These are phyloP conservation scores for Podila horticola DNA, from an alignment of 192 early-diverging fungal genomes.

Conservation along the genomic window DNA sequence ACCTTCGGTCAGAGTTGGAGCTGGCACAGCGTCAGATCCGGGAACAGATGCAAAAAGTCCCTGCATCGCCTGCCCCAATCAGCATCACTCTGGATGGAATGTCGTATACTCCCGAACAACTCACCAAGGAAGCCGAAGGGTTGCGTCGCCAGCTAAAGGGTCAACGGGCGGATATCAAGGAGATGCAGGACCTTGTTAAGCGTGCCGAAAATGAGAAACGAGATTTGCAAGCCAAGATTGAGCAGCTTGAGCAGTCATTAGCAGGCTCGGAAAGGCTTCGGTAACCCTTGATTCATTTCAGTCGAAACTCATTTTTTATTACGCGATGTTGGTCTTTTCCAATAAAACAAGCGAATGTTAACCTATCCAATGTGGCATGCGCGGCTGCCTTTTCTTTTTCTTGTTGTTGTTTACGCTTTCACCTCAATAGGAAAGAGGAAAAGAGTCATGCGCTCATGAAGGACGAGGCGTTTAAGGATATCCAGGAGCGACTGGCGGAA, in stretches of 20 bases:
- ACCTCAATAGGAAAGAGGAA: slow-evolving; percentile 19
- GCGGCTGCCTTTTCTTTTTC: background rate
- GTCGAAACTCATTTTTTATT: background rate
- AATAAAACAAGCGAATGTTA: background rate
- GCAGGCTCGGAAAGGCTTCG: slow-evolving; percentile 38
- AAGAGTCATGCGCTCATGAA: slow-evolving; percentile 44
- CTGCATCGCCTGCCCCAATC: background rate
- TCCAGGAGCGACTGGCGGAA: slow-evolving; percentile 25
- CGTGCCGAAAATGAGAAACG: slow-evolving; percentile 31
- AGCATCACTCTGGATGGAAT: background rate
- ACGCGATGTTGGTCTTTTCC: background rate
- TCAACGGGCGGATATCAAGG: slow-evolving; percentile 33
- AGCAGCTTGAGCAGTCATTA: slow-evolving; percentile 22
- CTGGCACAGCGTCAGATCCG: background rate
- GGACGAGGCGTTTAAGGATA: slow-evolving; percentile 39
- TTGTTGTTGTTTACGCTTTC: background rate
- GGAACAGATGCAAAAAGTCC: background rate
- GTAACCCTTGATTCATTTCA: slow-evolving; percentile 10
- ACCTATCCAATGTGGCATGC: background rate
- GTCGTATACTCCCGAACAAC: slow-evolving; percentile 11
- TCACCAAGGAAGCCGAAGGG: slow-evolving; percentile 23
- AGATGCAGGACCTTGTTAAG: slow-evolving; percentile 26
- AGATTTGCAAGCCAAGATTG: slow-evolving; percentile 14
- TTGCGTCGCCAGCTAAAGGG: slow-evolving; percentile 42
- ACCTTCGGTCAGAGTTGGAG: slow-evolving; percentile 9